Evolutionary conservation across 345 rosid genomes (phyloP).

Genomic region (Bruguiera sexangula): DNA sequence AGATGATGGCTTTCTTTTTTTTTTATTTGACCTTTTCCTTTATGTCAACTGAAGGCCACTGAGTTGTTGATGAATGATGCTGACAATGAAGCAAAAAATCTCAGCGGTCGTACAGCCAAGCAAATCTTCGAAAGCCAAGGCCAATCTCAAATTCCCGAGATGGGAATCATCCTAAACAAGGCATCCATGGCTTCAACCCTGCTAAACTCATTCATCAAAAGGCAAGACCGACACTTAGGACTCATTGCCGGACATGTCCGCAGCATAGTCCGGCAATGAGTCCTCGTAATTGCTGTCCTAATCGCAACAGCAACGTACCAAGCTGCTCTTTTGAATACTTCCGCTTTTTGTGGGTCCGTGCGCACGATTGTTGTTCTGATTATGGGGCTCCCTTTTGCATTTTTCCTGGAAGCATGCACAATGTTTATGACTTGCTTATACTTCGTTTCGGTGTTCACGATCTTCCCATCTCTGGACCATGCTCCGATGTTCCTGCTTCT

Average conservation of each 20-base stretch:
- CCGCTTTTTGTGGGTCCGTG: slow-evolving; percentile 4
- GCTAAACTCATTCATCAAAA: background rate
- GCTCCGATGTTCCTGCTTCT: background rate
- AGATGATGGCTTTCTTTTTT: no score
- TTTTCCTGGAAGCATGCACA: slow-evolving; percentile 1
- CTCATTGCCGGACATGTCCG: background rate
- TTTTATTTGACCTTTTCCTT: no score
- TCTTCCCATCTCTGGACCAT: background rate
- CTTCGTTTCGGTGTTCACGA: background rate
- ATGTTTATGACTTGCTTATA: slow-evolving; percentile 1
- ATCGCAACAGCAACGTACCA: no score
- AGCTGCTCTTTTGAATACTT: background rate
- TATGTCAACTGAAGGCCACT: background rate
- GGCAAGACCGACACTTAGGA: background rate
- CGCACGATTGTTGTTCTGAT: slow-evolving; percentile 9
- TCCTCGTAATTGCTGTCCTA: no score
- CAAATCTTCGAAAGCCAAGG: background rate
- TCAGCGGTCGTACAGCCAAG: background rate
- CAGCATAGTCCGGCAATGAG: no score
- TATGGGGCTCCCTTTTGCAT: slow-evolving; percentile 13
- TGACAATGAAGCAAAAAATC: background rate
- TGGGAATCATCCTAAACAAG: background rate
- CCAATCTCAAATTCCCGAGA: background rate
- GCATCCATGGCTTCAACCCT: background rate
- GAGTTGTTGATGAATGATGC: slow-evolving; percentile 8